Conservation (phyloP, 2,329 filamentous ascomycete species). For the Periconia digitata region DNA sequence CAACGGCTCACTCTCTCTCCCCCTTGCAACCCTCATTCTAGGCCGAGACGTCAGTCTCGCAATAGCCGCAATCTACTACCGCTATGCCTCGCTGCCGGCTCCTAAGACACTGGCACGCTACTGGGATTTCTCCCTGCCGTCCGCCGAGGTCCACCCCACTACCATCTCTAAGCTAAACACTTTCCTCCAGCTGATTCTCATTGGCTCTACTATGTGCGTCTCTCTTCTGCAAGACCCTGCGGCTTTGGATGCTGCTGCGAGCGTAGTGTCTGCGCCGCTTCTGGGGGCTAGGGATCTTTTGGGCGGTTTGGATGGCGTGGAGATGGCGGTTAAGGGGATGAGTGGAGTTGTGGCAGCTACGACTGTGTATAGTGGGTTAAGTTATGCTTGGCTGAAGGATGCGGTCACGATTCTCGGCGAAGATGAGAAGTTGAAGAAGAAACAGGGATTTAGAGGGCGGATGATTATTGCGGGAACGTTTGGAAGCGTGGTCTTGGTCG, state of each 20-base stretch:
- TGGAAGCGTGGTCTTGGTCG: conserved; percentile 46
- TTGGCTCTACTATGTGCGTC: conserved; percentile 80
- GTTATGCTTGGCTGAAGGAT: conserved; percentile 88
- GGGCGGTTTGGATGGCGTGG: conserved; percentile 38
- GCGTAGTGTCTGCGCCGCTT: conserved; percentile 15
- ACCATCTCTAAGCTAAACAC: conserved; percentile 90
- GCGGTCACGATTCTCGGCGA: conserved; percentile 79
- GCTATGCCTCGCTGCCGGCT: conserved; percentile 89
- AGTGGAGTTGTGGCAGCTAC: conserved; percentile 86
- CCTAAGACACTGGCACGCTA: conserved; percentile 92
- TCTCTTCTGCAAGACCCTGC: conserved; percentile 67
- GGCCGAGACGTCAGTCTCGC: conserved; percentile 83
- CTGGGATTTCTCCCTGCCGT: conserved; percentile 95
- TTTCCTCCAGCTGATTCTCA: conserved; percentile 81
- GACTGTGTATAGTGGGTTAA: conserved; percentile 90
- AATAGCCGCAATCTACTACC: conserved; percentile 88
- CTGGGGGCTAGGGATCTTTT: conserved; percentile 26
- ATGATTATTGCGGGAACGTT: conserved; percentile 52
- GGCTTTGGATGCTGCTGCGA: conserved; percentile 53
- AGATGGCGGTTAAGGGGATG: conserved; percentile 37
- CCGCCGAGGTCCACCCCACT: conserved; percentile 80
- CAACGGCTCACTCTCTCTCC: conserved; percentile 80
- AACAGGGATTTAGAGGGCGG: conserved; percentile 50
- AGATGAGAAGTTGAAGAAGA: conserved; percentile 50
- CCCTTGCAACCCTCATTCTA: conserved; percentile 86